Conservation (phyloP, 163 green algal genomes). For the Scenedesmus sp. region DNA sequence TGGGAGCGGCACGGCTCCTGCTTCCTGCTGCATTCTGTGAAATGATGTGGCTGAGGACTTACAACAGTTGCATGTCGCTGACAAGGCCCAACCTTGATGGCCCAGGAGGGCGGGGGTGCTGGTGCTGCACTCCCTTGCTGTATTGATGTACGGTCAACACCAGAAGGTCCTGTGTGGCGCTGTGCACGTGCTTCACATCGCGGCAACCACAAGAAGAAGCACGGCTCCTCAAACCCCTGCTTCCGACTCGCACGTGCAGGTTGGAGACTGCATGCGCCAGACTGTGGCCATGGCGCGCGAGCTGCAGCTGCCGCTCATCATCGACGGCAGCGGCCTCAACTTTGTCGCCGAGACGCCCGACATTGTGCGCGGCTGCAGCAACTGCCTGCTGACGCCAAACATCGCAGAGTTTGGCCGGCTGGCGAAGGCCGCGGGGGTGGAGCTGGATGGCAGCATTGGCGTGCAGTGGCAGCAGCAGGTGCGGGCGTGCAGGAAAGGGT, state of each 20-base stretch:
- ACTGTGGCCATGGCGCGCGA: not conserved
- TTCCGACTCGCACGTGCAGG: slow-evolving; percentile 1
- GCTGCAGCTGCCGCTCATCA: slow-evolving; percentile 57
- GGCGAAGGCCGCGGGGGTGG: slow-evolving; percentile 67
- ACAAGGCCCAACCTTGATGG: no score
- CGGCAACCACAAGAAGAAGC: not conserved
- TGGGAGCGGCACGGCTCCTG: no score
- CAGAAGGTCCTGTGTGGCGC: slow-evolving; percentile 15
- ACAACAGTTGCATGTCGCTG: no score
- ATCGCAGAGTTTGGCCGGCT: slow-evolving; percentile 87
- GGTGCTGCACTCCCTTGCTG: not conserved
- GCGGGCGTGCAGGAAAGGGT: not conserved
- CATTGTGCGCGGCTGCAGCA: slow-evolving; percentile 67
- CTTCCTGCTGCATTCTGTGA: no score
- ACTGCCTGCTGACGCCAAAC: slow-evolving; percentile 92
- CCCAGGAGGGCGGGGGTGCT: not conserved
- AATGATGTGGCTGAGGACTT: no score
- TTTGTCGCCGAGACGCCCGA: slow-evolving; percentile 39
- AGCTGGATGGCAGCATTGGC: slow-evolving; percentile 59
- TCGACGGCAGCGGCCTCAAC: slow-evolving; percentile 70
- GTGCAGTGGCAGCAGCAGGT: slow-evolving; percentile 61
- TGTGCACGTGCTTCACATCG: not conserved
- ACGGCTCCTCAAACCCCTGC: not conserved
- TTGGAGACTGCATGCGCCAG: not conserved
- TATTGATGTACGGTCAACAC: not conserved